Evolutionary conservation across 169 alveolate genomes (phyloP), one percentile per base, ranked within the genome.

Genomic region (Eimeria mitis): DNA sequence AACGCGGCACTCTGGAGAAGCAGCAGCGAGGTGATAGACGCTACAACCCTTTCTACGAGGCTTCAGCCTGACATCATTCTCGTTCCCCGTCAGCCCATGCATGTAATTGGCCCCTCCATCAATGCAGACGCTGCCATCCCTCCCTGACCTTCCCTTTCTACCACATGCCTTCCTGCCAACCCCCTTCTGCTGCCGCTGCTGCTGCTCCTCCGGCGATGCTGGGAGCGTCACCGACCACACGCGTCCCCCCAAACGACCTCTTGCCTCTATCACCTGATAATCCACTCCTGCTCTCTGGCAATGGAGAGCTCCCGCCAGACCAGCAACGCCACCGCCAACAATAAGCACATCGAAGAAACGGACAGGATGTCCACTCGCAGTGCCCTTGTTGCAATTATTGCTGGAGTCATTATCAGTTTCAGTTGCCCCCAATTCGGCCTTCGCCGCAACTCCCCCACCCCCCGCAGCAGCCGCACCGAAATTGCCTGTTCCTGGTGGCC

Each of bases 271-370:
- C 65, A 89, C 52, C 59, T 78, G 88, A 65, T 76, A 89, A 68
- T 73, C 88, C n/a, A 89, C 89, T 42, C 95, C 95, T 63, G 89
- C 88, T 63, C 95, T 73, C 47, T 89, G 95, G 75, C 75, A 89
- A 49, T 89, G 89, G 23, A 73, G 75, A 34, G 95, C 95, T 1
- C 89, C 95, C 3, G 95, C 95, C 44, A 89, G 47, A 31, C 95
- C 95, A 31, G 95, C 95, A 65, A 78, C 79, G 28, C 95, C 95
- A 2, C 95, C 95, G 28, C 95, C 95, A 59, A 89, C 95, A 89
- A 89, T 89, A 44, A 89, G 63, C 81, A 87, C 81, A 28, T 87
- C 92, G 83, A 87, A 87, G 63, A 61, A 87, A 42, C 92, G 92
- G 21, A 68, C 65, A 23, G 92, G 52, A 23, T 40, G 81, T 28